Conservation (phyloP, 768 basidiomycete genomes). For the Rubroboletus satanas region DNA sequence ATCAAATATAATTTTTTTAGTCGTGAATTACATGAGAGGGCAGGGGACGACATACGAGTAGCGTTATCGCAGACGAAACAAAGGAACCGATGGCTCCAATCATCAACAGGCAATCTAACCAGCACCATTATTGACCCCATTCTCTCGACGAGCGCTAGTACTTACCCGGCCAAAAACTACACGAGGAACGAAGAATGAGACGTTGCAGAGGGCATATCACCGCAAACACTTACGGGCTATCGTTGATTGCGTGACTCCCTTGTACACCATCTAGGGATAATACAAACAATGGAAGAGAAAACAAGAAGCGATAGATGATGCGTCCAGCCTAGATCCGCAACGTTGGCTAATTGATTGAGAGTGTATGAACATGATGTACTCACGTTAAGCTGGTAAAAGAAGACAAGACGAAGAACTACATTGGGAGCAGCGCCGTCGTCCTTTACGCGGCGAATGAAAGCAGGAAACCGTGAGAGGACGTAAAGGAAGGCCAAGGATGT, state of each 20-base stretch:
- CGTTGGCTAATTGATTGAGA: background rate
- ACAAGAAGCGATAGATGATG: slow-evolving; percentile 72
- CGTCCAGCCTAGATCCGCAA: slow-evolving; percentile 50
- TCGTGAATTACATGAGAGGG: background rate
- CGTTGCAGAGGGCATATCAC: background rate
- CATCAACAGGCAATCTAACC: slow-evolving; percentile 65
- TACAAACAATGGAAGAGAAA: slow-evolving; percentile 64
- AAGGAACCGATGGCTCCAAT: slow-evolving; percentile 71
- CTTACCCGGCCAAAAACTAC: slow-evolving; percentile 61
- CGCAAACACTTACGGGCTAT: slow-evolving; percentile 48
- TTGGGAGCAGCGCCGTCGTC: slow-evolving; percentile 69
- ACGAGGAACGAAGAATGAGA: slow-evolving; percentile 1
- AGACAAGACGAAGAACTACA: slow-evolving; percentile 68
- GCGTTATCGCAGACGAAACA: slow-evolving; percentile 75
- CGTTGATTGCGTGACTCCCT: slow-evolving; percentile 46
- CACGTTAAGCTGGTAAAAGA: slow-evolving; percentile 78
- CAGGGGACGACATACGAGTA: slow-evolving; percentile 51
- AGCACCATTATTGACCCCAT: background rate
- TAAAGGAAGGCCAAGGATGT: slow-evolving; percentile 71
- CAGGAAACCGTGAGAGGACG: slow-evolving; percentile 66
- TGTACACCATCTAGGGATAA: slow-evolving; percentile 63
- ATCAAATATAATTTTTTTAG: background rate
- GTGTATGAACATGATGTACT: slow-evolving; percentile 25
- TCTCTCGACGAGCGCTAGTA: background rate
- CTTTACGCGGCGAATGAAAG: slow-evolving; percentile 67